A percentile compares a stretch with the other conserved stretches of the same genome.
Conservation (phyloP, 192 early-diverging fungal genomes). For the Coemansia sp. region DNA sequence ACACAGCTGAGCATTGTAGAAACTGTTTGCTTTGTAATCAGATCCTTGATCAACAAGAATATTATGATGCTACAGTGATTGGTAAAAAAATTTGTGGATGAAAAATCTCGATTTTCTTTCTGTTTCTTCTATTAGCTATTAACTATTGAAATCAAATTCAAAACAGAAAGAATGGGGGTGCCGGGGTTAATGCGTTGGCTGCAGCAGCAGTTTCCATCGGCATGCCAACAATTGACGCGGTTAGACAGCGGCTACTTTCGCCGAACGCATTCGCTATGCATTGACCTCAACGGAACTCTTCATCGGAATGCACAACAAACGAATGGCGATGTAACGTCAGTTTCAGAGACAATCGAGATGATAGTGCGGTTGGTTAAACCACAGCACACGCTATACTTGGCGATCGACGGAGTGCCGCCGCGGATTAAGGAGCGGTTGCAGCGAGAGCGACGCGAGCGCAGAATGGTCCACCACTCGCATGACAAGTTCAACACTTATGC, state of each 20-base stretch:
- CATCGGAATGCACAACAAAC: constrained; percentile 26
- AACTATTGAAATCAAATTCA: background rate
- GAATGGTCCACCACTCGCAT: constrained; percentile 57
- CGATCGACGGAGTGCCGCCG: constrained; percentile 94
- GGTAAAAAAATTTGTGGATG: too few species aligned
- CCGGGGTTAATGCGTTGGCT: constrained; percentile 52
- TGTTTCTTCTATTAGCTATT: too few species aligned
- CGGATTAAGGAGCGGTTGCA: constrained; percentile 99
- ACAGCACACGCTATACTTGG: constrained; percentile 85
- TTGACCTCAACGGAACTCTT: constrained; percentile 51
- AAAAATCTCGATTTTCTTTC: too few species aligned
- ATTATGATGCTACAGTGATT: too few species aligned
- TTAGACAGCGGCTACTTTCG: constrained; percentile 10
- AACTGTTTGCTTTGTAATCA: too few species aligned
- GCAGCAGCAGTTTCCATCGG: constrained; percentile 35
- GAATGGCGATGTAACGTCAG: constrained; percentile 23
- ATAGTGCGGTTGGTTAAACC: constrained; percentile 64
- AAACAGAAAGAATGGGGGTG: constrained; percentile 33
- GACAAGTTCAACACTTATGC: constrained; percentile 85
- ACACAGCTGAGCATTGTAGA: too few species aligned
- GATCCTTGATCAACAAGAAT: too few species aligned
- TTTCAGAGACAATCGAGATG: constrained; percentile 22
- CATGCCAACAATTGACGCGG: constrained; percentile 22
- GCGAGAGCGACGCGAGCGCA: constrained; percentile 86
- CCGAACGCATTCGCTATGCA: constrained; percentile 32